Conservation (phyloP, 2,329 filamentous ascomycete genomes). For the Colletotrichum tropicicola region DNA sequence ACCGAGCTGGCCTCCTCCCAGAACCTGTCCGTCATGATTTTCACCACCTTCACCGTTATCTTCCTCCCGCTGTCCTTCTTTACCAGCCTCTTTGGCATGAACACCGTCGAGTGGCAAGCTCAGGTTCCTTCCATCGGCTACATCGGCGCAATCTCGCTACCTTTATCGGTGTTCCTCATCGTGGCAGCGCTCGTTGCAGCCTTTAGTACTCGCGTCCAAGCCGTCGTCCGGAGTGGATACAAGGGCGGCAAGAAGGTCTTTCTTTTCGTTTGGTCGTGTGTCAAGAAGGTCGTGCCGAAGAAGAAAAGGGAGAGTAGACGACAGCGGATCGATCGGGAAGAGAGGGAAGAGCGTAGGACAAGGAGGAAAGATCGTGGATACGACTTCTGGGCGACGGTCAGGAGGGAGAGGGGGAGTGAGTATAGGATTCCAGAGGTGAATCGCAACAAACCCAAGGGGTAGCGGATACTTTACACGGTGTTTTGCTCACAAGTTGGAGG, state of each 20-base stretch:
- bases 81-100: conserved; percentile 72
- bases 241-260: not conserved
- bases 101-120: conserved; percentile 68
- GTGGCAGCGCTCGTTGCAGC: conserved; percentile 60
- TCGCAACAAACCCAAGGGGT: conserved; percentile 29
- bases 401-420: conserved; percentile 47
- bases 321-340: conserved; percentile 23
- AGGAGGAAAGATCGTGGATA: conserved; percentile 43
- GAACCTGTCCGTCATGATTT: conserved; percentile 71
- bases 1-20: conserved; percentile 70
- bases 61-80: conserved; percentile 73
- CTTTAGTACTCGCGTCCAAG: conserved; percentile 59
- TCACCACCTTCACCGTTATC: conserved; percentile 71
- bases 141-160: conserved; percentile 59
- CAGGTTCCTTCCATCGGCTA: conserved; percentile 52
- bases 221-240: conserved; percentile 38
- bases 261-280: not conserved
- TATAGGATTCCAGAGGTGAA: conserved; percentile 51
- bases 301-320: conserved; percentile 30
- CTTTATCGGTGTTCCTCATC: conserved; percentile 58
- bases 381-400: conserved; percentile 52
- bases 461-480: not conserved
- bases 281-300: conserved; percentile 9
- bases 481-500: no score
- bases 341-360: conserved; percentile 8